Base-by-base conservation (phyloP, 2,329 filamentous ascomycete genomes). In the Alternaria sp. region DNA sequence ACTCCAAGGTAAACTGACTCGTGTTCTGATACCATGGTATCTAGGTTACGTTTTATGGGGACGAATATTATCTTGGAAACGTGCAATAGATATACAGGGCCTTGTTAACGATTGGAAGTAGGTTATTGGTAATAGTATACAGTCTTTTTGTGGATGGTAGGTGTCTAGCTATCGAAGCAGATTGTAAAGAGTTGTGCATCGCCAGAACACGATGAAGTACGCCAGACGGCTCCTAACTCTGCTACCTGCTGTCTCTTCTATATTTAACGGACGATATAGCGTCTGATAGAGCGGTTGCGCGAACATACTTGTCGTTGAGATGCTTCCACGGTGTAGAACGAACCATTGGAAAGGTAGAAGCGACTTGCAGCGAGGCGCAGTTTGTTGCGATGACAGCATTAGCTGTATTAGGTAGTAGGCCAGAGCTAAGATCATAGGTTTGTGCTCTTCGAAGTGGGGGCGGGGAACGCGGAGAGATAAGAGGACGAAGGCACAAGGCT, bases 1-100 rank as follows among this genome's bases (percentile, higher is more conserved):
- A 66, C 36, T 8, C 64, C 64, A 19, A 66, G 54, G 19, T 52
- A 61, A 5, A 61, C 46, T 7, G 58, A 60, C 32, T 36, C 32
- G 32, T 36, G 0, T 52, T 30, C 45, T 8, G 30, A 25, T 13
- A n/a, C 4, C 5, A 36, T 21, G 19, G 51, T 21, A 8, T 45
- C 32, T 36, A 36, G 32, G 32, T 36, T 1, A 36, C 32, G 32
- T 36, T 36, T 36, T 36, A 36, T 7, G 32, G 32, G 2, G 32
- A 36, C 32, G 0, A 36, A 36, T 36, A 36, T 36, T 36, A 36
- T 36, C 32, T 36, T 36, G 32, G 32, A 36, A 15, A 36, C 3
- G 32, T 36, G 3, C 32, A 36, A 36, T 36, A 36, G 32, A 36
- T 36, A 36, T 36, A 36, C 15, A 36, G 32, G 32, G 32, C 3